Percentiles rank a stretch among this genome's conserved stretches.
phyloP scores from a whole-genome alignment of 768 basidiomycete genomes.

The Mycena leptocephala region DNA sequence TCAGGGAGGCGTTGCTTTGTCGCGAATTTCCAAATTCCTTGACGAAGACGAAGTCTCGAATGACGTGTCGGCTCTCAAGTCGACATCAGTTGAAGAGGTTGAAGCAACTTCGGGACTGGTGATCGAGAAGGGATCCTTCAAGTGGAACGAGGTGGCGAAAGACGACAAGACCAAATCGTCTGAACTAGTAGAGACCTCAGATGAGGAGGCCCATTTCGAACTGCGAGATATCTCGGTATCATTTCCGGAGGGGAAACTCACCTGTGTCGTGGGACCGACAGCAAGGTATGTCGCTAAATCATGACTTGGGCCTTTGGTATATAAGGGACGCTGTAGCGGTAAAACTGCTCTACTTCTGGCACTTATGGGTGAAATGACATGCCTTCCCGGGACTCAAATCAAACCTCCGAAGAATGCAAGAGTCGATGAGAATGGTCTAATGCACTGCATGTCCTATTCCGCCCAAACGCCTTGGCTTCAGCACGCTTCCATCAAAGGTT shows the following conservation, averaged over 20 bases:
- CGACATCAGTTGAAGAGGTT: constrained; percentile 48
- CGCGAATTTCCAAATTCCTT: constrained; percentile 79
- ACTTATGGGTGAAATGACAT: constrained; percentile 80
- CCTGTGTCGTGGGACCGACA: constrained; percentile 84
- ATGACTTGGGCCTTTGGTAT: neutral
- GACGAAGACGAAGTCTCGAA: constrained; percentile 80
- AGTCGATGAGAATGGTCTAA: constrained; percentile 73
- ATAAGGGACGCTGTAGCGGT: constrained; percentile 58
- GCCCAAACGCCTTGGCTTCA: constrained; percentile 80
- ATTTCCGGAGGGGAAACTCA: constrained; percentile 82
- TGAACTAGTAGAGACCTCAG: constrained; percentile 34
- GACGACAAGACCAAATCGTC: constrained; percentile 28
- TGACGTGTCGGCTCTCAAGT: constrained; percentile 78
- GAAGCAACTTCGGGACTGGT: constrained; percentile 57
- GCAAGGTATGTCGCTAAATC: constrained; percentile 52
- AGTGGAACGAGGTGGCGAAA: constrained; percentile 71
- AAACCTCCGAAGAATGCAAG: constrained; percentile 77
- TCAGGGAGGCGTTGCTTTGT: constrained; percentile 73
- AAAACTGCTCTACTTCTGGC: constrained; percentile 85
- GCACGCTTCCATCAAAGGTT: neutral
- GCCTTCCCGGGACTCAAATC: constrained; percentile 55
- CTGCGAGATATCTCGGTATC: constrained; percentile 75
- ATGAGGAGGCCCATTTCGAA: constrained; percentile 69
- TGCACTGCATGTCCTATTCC: constrained; percentile 79
- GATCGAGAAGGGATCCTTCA: constrained; percentile 72